A percentile compares a stretch with the other conserved stretches of the same genome.
phyloP scores from a whole-genome alignment of 371 early-diverging fungal species.

The Coemansia sp. region DNA sequence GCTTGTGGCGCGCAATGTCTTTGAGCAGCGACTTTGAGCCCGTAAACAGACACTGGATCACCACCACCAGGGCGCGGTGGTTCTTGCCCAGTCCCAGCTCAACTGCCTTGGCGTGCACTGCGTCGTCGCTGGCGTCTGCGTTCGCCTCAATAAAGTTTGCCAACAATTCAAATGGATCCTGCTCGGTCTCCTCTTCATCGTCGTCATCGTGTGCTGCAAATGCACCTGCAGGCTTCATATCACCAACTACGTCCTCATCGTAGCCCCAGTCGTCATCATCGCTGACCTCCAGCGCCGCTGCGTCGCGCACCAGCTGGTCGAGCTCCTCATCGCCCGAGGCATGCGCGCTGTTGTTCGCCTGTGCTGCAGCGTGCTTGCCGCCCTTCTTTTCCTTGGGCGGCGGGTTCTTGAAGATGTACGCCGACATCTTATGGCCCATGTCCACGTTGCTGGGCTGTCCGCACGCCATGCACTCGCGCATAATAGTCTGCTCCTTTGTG shows the following conservation, averaged over 20 bases:
- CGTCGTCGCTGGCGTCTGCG: constrained; percentile 53
- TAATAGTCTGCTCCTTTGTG: constrained; percentile 70
- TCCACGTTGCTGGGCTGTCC: constrained; percentile 84
- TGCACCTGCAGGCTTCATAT: constrained; percentile 52
- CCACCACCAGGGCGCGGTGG: constrained; percentile 71
- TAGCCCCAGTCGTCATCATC: constrained; percentile 77
- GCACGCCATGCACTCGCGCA: constrained; percentile 89
- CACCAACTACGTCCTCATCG: constrained; percentile 74
- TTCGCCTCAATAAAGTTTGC: constrained; percentile 62
- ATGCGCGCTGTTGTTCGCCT: constrained; percentile 53
- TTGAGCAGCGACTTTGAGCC: constrained; percentile 53
- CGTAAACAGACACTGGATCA: constrained; percentile 71
- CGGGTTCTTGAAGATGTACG: constrained; percentile 92
- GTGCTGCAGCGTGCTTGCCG: constrained; percentile 61
- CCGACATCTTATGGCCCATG: constrained; percentile 85
- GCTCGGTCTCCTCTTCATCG: constrained; percentile 55
- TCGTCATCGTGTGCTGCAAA: constrained; percentile 55
- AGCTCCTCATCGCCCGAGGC: constrained; percentile 54
- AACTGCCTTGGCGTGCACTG: constrained; percentile 73
- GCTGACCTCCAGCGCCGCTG: constrained; percentile 38
- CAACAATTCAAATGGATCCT: constrained; percentile 71
- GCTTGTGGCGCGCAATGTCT: constrained; percentile 64
- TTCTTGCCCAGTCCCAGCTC: constrained; percentile 77
- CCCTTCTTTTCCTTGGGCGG: constrained; percentile 76
- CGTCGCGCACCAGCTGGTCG: constrained; percentile 52